Evolutionary conservation across 2,329 filamentous ascomycete species (phyloP), one percentile per base, ranked within the genome.

Genomic region (Chrysoporthe puriensis): DNA sequence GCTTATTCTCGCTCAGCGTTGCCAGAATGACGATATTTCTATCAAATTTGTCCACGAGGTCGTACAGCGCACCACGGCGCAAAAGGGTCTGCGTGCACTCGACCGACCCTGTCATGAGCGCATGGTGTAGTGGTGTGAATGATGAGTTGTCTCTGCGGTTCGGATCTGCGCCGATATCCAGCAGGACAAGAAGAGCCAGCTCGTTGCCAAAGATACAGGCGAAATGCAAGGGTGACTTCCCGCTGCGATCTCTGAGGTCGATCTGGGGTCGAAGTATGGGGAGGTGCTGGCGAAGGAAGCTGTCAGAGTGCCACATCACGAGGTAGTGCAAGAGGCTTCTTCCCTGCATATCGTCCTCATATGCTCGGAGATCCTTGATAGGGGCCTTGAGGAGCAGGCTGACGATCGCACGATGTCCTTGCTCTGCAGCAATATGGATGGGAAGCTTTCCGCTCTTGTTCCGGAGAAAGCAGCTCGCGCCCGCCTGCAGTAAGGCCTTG

Each of bases 141-240:
- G 48, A 26, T 14, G 48, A 52, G 11, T 18, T n/a, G 48, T 26
- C 26, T 52, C 48, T 52, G 6, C 18, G 9, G 18, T 52, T 52
- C 18, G 6, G n/a, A 52, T 52, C 48, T 3, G 48, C 48, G 21
- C 48, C n/a, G 7, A 52, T 9, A n/a, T 26, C 48, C n/a, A 52
- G 18, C 2, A 52, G 48, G 21, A 52, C 8, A 26, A 18, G 9
- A 3, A 52, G 48, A n/a, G n/a, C 48, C 6, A 7, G n/a, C 18
- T 52, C 48, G 48, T 52, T 52, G 2, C 48, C 48, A 8, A 52
- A 52, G 48, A 52, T 52, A 26, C 48, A 52, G 48, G 48, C 48
- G 48, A 52, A 4, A 26, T 52, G 48, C 18, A 52, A 26, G 8
- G 48, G 48, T 26, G n/a, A 52, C 21, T 21, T 21, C 11, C 48